Base-by-base conservation (phyloP, 495 filamentous ascomycete genomes). In the Penicillium lividum region DNA sequence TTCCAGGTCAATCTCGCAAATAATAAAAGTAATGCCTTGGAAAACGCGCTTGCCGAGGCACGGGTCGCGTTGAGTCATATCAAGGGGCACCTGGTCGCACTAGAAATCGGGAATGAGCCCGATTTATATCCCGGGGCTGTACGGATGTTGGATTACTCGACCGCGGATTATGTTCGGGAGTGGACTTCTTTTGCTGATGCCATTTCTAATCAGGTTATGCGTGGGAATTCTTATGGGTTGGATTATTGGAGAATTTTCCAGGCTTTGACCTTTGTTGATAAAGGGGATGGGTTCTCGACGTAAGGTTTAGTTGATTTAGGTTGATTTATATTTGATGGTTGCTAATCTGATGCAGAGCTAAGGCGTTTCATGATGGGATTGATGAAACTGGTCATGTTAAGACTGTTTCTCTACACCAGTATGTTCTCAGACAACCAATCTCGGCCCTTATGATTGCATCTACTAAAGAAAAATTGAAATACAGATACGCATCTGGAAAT, bases 1-100 rank as follows among this genome's bases (percentile, higher is more conserved):
- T 63, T 63, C 18, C 56, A 58, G 25, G 60, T 63, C 10, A 63
- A 63, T 25, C 51, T 63, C 16, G 60, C 60, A n/a, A 63, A 63
- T 25, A 63, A 63, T 52, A 58, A 59, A 33, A 58, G 47, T 40
- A 43, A 56, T 25, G 56, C 46, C 0, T 27, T 63, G 10, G 60
- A 63, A n/a, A 58, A 63, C 43, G 60, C 60, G 0, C 28, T 63
- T 18, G 47, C 60, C 0, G 60, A 63, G 13, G 60, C 60, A 9
- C 25, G 43, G 5, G 56, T 53, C 15, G 60, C 60, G 0, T 25
- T 63, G 10, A 56, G 50, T n/a, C 60, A 63, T 43, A 63, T 63
- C 22, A 58, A 51, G 25, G 52, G 30, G 7, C 53, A 63, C 3
- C 47, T 63, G 10, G 46, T 58, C 25, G 60, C 60, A 15, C 59